phyloP scores from a whole-genome alignment of 1,284 basidiomycete species.

The Phaffia rhodozyma region DNA sequence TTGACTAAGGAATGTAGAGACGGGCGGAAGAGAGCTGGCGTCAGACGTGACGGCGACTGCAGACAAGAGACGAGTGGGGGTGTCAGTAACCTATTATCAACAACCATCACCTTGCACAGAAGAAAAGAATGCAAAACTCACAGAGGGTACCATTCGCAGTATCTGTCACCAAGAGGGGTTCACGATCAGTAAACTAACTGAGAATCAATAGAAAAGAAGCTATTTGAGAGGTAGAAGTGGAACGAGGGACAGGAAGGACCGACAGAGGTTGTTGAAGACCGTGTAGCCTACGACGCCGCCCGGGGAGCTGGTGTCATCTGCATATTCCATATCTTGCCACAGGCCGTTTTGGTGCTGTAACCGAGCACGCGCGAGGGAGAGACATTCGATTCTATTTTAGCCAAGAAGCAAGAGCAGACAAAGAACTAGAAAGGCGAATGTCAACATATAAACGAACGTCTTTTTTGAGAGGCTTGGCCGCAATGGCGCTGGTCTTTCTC shows the following conservation, averaged over 20 bases:
- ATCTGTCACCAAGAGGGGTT: background rate
- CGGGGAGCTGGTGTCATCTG: too few species aligned
- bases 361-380: too few species aligned
- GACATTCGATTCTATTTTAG: too few species aligned
- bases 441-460: too few species aligned
- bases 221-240: background rate
- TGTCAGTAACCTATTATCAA: background rate
- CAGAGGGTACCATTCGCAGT: constrained; percentile 9
- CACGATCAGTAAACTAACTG: background rate
- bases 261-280: constrained; percentile 12
- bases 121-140: background rate
- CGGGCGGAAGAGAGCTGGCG: background rate
- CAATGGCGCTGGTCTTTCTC: too few species aligned
- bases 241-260: background rate
- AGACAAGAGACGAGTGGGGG: too few species aligned
- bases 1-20: background rate
- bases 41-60: background rate
- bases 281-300: constrained; percentile 7
- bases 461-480: too few species aligned
- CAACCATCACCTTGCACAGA: too few species aligned
- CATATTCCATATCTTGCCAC: too few species aligned
- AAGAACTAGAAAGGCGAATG: too few species aligned
- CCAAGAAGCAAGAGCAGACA: too few species aligned
- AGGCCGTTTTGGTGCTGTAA: too few species aligned
- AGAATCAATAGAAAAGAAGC: background rate